phyloP scores from a whole-genome alignment of 345 rosid genomes.

The Toxicodendron radicans region DNA sequence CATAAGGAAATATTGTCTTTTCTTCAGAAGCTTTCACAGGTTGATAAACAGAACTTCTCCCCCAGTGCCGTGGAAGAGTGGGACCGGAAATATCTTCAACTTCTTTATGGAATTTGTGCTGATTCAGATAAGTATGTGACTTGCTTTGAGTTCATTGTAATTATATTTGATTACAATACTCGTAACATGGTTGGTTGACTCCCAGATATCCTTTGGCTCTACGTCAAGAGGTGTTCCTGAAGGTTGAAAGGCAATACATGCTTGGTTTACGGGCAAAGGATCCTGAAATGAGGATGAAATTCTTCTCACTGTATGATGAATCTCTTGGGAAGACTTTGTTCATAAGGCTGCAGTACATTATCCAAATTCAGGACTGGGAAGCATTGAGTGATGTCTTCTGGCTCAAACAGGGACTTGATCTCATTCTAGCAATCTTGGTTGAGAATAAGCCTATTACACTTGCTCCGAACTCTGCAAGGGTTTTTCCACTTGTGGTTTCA shows the following conservation, averaged over 20 bases:
- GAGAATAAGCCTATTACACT: constrained; percentile 88
- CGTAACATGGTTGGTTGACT: constrained; percentile 28
- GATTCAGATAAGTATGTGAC: constrained; percentile 74
- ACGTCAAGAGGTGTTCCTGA: constrained; percentile 91
- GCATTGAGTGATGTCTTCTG: constrained; percentile 98
- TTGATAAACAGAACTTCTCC: constrained; percentile 78
- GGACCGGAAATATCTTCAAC: constrained; percentile 92
- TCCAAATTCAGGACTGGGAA: constrained; percentile 96
- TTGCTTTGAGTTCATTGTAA: constrained; percentile 13
- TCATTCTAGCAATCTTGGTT: constrained; percentile 84
- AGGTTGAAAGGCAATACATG: constrained; percentile 98
- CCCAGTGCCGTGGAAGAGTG: constrained; percentile 76
- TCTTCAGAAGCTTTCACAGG: constrained; percentile 86
- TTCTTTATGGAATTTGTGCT: constrained; percentile 86
- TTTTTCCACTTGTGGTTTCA: constrained; percentile 59
- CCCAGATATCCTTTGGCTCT: constrained; percentile 61
- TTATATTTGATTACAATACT: constrained; percentile 14
- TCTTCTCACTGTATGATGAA: constrained; percentile 82
- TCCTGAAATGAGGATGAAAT: constrained; percentile 87
- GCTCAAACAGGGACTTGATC: constrained; percentile 99
- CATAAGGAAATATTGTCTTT: constrained; percentile 78
- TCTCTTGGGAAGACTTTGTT: constrained; percentile 77
- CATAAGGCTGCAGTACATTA: constrained; percentile 78
- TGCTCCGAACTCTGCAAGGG: constrained; percentile 96
- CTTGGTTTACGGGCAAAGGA: constrained; percentile 93